Percentiles rank a stretch among this genome's conserved stretches.
These are phyloP conservation scores for Bipolaris zeicola DNA, from an alignment of 2,329 filamentous ascomycete species.

Conservation along the genomic window DNA sequence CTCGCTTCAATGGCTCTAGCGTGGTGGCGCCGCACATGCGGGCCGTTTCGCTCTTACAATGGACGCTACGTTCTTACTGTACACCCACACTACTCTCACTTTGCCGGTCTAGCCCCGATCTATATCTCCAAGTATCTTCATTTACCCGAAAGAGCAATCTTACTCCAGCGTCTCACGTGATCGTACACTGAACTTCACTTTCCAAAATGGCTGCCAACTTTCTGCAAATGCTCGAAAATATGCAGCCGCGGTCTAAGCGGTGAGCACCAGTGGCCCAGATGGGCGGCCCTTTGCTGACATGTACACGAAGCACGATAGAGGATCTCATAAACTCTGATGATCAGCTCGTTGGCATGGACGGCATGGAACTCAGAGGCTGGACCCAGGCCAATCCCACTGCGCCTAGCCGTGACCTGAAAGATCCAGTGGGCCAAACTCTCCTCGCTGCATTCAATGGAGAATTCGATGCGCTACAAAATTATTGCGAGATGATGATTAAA, in stretches of 20 bases:
- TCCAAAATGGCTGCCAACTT: conserved; percentile 19
- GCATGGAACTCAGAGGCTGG: conserved; percentile 24
- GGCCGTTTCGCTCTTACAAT: not conserved
- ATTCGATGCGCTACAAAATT: conserved; percentile 6
- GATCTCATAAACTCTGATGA: conserved; percentile 17
- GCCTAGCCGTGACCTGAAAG: conserved; percentile 19
- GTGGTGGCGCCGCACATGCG: not conserved
- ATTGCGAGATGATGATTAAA: conserved; percentile 9
- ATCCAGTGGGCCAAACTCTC: conserved; percentile 16
- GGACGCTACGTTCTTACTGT: not conserved
- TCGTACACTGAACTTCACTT: not conserved
- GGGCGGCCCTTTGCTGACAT: not conserved
- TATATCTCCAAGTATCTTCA: not conserved
- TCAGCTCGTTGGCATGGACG: conserved; percentile 20
- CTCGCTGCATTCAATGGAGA: conserved; percentile 6
- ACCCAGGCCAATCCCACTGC: conserved; percentile 8
- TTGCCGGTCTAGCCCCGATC: not conserved
- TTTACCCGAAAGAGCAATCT: not conserved
- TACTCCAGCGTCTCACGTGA: not conserved
- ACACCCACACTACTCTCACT: conserved; percentile 4
- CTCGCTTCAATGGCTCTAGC: not conserved
- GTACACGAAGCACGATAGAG: conserved; percentile 7
- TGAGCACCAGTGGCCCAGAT: not conserved
- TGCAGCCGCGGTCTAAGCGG: conserved; percentile 14
- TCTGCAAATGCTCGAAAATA: conserved; percentile 22